phyloP scores from a whole-genome alignment of 176 grass and related monocot species.

The Triticum urartu region DNA sequence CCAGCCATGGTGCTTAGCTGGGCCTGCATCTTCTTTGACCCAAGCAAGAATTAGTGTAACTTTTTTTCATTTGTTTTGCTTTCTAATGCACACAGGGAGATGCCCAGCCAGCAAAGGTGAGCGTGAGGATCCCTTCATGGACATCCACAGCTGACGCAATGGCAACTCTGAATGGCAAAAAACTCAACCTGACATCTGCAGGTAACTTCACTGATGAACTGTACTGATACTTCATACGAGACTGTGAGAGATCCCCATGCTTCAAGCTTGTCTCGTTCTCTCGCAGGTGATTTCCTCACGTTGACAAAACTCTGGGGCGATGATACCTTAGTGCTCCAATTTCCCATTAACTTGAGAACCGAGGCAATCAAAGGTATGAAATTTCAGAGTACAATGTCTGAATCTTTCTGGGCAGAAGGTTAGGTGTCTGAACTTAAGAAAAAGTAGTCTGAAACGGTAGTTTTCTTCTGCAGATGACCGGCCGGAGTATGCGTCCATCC shows the following conservation, averaged over 20 bases:
- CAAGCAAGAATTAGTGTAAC: background rate
- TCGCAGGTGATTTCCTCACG: slow-evolving; percentile 64
- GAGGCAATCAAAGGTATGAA: slow-evolving; percentile 73
- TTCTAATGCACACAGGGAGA: slow-evolving; percentile 31
- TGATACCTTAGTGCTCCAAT: slow-evolving; percentile 53
- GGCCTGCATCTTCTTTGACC: background rate
- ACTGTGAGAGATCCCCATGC: background rate
- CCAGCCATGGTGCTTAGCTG: background rate
- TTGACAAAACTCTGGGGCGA: slow-evolving; percentile 57
- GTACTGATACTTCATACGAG: background rate
- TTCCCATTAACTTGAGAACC: slow-evolving; percentile 55
- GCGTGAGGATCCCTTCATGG: slow-evolving; percentile 84
- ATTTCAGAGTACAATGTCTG: background rate
- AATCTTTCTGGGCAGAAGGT: background rate
- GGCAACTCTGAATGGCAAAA: slow-evolving; percentile 60
- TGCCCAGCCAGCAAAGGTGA: slow-evolving; percentile 46
- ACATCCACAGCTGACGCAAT: slow-evolving; percentile 38
- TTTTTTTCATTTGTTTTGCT: background rate
- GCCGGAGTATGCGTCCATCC: slow-evolving; percentile 55
- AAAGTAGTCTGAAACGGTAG: background rate
- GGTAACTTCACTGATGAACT: slow-evolving; percentile 31
- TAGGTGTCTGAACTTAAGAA: background rate
- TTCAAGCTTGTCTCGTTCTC: background rate
- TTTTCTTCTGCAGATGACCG: slow-evolving; percentile 59
- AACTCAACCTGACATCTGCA: slow-evolving; percentile 44